Percentiles rank a stretch among this genome's conserved stretches.
Evolutionary conservation across 2,329 filamentous ascomycete genomes (phyloP).

Genomic region (Paraphoma sp.): DNA sequence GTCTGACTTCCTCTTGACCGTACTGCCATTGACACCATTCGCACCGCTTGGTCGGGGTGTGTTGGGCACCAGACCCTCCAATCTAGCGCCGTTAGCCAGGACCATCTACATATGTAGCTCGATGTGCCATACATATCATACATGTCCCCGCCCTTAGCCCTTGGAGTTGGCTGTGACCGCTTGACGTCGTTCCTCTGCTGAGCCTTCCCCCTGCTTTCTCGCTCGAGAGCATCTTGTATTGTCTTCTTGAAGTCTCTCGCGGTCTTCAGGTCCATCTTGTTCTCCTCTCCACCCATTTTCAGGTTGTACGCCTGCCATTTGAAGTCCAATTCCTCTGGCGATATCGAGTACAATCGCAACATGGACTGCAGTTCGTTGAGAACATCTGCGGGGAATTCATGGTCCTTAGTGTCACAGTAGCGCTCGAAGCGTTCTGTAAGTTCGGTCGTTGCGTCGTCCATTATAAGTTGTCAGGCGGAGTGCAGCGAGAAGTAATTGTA

Average conservation of each 20-base stretch:
- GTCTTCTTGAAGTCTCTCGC: constrained; percentile 83
- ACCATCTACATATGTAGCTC: neutral
- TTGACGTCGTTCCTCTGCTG: constrained; percentile 68
- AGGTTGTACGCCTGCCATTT: constrained; percentile 99
- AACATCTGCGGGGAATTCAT: constrained; percentile 75
- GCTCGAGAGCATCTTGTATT: constrained; percentile 82
- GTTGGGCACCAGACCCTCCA: constrained; percentile 56
- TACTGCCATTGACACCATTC: constrained; percentile 53
- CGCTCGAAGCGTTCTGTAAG: constrained; percentile 67
- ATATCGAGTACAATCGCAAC: constrained; percentile 80
- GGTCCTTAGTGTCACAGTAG: constrained; percentile 60
- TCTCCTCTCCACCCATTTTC: constrained; percentile 86
- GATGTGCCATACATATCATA: constrained; percentile 72
- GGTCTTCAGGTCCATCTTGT: constrained; percentile 72
- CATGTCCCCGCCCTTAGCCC: constrained; percentile 67
- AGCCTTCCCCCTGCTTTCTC: constrained; percentile 72
- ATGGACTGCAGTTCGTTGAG: constrained; percentile 84
- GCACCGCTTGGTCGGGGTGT: constrained; percentile 50
- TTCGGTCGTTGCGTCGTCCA: constrained; percentile 60
- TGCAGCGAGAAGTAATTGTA: neutral
- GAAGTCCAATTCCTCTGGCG: constrained; percentile 88
- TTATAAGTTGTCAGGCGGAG: constrained; percentile 28
- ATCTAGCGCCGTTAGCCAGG: constrained; percentile 38
- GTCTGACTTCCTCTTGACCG: constrained; percentile 61
- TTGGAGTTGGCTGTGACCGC: constrained; percentile 66